Conservation (phyloP, 768 basidiomycete species). For the Lentinula sp. region DNA sequence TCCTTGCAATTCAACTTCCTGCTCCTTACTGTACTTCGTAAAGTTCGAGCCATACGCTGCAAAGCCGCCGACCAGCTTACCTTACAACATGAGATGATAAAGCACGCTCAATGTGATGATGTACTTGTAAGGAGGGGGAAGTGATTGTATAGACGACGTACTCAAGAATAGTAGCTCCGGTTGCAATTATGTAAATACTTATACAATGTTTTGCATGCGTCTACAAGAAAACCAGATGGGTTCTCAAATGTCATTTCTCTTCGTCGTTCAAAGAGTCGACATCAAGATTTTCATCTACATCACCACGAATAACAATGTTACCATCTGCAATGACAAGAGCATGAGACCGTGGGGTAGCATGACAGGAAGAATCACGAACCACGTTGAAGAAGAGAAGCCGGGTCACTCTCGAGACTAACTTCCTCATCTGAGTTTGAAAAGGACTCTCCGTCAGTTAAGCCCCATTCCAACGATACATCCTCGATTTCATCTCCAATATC, state of each 20-base stretch:
- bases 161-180: too few relatives aligned
- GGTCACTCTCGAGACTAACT: conserved; percentile 8
- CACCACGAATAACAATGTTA: neutral
- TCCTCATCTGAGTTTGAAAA: conserved; percentile 14
- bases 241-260: neutral
- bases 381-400: neutral
- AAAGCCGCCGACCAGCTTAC: too few relatives aligned
- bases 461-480: conserved; percentile 24
- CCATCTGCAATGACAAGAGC: neutral
- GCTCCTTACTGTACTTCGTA: too few relatives aligned
- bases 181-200: too few relatives aligned
- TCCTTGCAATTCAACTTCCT: too few relatives aligned
- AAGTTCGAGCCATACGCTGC: too few relatives aligned
- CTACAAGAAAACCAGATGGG: neutral
- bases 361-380: neutral
- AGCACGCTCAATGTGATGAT: too few relatives aligned
- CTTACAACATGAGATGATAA: too few relatives aligned
- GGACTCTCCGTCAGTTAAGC: conserved; percentile 37
- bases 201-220: too few relatives aligned
- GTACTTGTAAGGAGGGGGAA: too few relatives aligned
- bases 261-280: neutral
- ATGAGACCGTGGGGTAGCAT: neutral
- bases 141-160: too few relatives aligned
- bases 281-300: neutral
- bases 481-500: conserved; percentile 7